Evolutionary conservation across 169 alveolate species (phyloP).

Genomic region (Nephromyces sp.): DNA sequence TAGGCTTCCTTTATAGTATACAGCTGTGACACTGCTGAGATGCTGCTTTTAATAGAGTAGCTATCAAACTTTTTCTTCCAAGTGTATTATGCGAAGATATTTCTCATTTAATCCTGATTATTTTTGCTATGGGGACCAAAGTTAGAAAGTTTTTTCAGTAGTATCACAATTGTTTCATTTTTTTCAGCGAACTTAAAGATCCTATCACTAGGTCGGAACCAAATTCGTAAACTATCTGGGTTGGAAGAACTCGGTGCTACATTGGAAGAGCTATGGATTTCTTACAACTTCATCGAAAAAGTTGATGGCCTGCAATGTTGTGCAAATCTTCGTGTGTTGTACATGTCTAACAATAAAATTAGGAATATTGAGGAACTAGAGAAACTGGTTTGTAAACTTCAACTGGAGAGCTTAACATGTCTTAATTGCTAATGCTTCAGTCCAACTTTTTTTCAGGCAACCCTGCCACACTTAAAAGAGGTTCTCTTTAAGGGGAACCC

Average conservation of each 20-base stretch:
- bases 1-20: background rate
- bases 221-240: conserved; percentile 66
- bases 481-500: conserved; percentile 43
- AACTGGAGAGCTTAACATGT: background rate
- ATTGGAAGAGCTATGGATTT: conserved; percentile 70
- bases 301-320: conserved; percentile 76
- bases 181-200: conserved; percentile 46
- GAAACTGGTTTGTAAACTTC: conserved; percentile 32
- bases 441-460: background rate
- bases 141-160: background rate
- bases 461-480: conserved; percentile 25
- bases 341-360: conserved; percentile 70
- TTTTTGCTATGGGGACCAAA: background rate
- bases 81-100: background rate
- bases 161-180: background rate
- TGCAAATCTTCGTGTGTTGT: conserved; percentile 62
- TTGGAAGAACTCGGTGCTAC: conserved; percentile 75
- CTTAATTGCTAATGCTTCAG: background rate
- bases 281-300: conserved; percentile 70
- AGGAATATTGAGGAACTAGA: conserved; percentile 62
- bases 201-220: conserved; percentile 69
- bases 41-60: background rate
- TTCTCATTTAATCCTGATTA: background rate
- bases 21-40: background rate
- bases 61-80: background rate